phyloP scores from a whole-genome alignment of 495 filamentous ascomycete species.

The Penicillium cinerascens region DNA sequence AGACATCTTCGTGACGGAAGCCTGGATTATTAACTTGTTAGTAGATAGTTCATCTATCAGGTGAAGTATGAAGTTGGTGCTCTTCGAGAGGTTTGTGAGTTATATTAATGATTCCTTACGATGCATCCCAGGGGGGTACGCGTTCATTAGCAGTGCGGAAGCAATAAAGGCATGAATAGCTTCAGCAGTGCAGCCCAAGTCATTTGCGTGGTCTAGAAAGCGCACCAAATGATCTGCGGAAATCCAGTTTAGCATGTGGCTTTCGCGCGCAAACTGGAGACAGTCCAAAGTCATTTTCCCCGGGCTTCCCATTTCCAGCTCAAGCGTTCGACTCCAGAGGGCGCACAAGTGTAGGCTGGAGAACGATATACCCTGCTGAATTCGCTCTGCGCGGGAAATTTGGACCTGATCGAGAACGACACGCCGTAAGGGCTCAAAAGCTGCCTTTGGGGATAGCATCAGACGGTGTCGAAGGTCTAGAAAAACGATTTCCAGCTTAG shows the following conservation, averaged over 20 bases:
- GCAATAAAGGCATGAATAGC: conserved; percentile 15
- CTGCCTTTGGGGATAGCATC: not conserved
- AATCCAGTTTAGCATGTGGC: not conserved
- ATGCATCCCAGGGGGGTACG: conserved; percentile 27
- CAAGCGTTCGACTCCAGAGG: not conserved
- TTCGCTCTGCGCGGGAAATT: not conserved
- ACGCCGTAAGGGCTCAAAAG: conserved; percentile 7
- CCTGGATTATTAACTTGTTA: not conserved
- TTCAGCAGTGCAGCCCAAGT: not conserved
- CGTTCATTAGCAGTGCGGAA: conserved; percentile 25
- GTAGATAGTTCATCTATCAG: not conserved
- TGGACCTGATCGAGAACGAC: not conserved
- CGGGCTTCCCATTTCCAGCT: no score
- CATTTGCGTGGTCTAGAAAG: not conserved
- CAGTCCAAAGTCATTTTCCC: no score
- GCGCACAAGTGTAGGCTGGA: conserved; percentile 5
- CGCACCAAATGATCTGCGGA: not conserved
- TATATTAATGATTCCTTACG: conserved; percentile 4
- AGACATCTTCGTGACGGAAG: no score
- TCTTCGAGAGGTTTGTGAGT: not conserved
- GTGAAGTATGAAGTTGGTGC: not conserved
- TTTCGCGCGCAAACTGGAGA: no score
- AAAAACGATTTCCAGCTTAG: not conserved
- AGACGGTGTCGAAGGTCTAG: conserved; percentile 1
- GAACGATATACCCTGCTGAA: not conserved